Evolutionary conservation across 1,284 basidiomycete species (phyloP).

Genomic region (Neonothopanus nambi): DNA sequence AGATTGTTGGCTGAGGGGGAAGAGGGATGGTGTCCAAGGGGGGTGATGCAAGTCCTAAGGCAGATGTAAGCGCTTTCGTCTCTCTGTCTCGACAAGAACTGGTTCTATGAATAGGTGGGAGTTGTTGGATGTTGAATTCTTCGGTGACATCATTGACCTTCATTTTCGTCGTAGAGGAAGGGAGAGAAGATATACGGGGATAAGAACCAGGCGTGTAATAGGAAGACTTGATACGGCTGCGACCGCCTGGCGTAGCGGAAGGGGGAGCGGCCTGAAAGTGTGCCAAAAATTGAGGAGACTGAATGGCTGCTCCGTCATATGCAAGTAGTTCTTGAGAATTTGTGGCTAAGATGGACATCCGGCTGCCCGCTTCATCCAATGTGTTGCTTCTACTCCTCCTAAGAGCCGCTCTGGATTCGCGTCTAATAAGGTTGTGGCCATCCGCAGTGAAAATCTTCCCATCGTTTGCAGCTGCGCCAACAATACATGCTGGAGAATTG

Average conservation of each 20-base stretch:
- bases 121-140: constrained; percentile 24
- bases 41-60: constrained; percentile 51
- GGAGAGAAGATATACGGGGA: constrained; percentile 48
- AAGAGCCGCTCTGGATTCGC: constrained; percentile 34
- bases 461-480: constrained; percentile 17
- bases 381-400: constrained; percentile 35
- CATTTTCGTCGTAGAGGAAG: constrained; percentile 29
- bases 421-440: constrained; percentile 37
- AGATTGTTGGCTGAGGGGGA: constrained; percentile 60
- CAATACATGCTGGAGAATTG: constrained; percentile 32
- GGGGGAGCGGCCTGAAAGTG: constrained; percentile 30
- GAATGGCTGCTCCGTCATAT: constrained; percentile 55
- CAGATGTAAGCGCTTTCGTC: constrained; percentile 52
- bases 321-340: constrained; percentile 42
- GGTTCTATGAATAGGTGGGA: constrained; percentile 37
- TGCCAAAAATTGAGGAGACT: constrained; percentile 39
- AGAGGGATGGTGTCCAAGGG: constrained; percentile 34
- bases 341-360: constrained; percentile 25
- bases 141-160: constrained; percentile 30
- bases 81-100: constrained; percentile 48
- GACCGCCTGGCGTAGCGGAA: constrained; percentile 38
- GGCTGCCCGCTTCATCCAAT: constrained; percentile 20
- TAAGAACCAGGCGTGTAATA: constrained; percentile 60
- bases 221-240: constrained; percentile 65
- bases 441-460: constrained; percentile 45